Conservation (phyloP, 2,329 filamentous ascomycete genomes). For the Cordyceps tenuipes region DNA sequence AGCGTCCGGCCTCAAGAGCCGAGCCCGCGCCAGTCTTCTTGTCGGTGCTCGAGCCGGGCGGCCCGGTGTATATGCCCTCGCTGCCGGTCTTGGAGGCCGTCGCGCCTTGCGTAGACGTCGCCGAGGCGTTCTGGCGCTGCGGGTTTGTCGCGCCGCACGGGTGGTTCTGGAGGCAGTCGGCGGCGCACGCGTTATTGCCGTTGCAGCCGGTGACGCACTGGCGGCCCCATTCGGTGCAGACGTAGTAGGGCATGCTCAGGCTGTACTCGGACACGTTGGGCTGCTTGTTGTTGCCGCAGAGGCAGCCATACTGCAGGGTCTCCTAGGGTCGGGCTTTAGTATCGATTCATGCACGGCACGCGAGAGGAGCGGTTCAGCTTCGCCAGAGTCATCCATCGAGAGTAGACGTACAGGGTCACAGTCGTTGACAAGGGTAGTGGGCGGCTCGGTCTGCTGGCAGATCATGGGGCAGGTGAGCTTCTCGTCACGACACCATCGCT, state of each 20-base stretch:
- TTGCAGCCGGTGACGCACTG: constrained; percentile 57
- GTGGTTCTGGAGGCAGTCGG: constrained; percentile 54
- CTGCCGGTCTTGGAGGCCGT: constrained; percentile 22
- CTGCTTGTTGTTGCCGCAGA: constrained; percentile 56
- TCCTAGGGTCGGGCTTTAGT: constrained; percentile 28
- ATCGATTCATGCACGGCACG: not conserved
- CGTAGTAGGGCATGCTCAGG: constrained; percentile 69
- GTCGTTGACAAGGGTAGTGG: constrained; percentile 50
- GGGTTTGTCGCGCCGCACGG: constrained; percentile 66
- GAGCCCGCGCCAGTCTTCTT: constrained; percentile 21
- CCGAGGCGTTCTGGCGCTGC: constrained; percentile 47
- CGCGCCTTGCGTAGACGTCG: constrained; percentile 34
- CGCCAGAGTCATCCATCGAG: not conserved
- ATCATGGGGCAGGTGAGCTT: constrained; percentile 59
- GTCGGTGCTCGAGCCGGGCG: constrained; percentile 14
- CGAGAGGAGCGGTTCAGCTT: not conserved
- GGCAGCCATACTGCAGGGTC: constrained; percentile 59
- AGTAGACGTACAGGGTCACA: constrained; percentile 53
- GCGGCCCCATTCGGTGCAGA: constrained; percentile 62
- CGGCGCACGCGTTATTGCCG: constrained; percentile 47
- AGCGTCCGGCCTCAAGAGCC: constrained; percentile 26
- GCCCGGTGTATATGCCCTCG: constrained; percentile 31
- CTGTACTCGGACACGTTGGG: constrained; percentile 73
- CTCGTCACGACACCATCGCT: constrained; percentile 59
- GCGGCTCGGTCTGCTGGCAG: constrained; percentile 51